A percentile compares a stretch with the other conserved stretches of the same genome.
phyloP scores from a whole-genome alignment of 108 stramenopile genomes.

The Nitzschia putrida region DNA sequence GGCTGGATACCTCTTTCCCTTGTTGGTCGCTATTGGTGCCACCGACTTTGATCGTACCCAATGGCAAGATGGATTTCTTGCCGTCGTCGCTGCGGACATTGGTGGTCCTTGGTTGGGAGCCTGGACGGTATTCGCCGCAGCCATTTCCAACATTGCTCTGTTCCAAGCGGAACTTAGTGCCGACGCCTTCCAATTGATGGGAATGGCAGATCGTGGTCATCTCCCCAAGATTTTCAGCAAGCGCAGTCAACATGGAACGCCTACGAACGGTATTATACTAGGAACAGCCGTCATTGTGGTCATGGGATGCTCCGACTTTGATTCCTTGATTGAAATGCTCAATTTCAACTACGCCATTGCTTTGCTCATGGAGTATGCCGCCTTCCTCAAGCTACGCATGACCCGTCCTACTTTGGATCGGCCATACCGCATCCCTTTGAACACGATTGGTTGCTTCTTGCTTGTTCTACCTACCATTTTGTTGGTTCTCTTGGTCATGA shows the following conservation, averaged over 20 bases:
- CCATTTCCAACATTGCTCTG: constrained; percentile 83
- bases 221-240: constrained; percentile 78
- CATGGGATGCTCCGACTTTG: constrained; percentile 67
- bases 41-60: constrained; percentile 52
- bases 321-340: constrained; percentile 86
- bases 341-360: constrained; percentile 86
- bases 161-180: constrained; percentile 94
- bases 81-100: constrained; percentile 68
- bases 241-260: constrained; percentile 84
- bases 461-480: constrained; percentile 41
- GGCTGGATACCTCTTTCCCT: constrained; percentile 75
- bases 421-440: constrained; percentile 54
- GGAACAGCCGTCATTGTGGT: constrained; percentile 78
- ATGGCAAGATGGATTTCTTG: constrained; percentile 90
- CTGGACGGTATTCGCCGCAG: constrained; percentile 91
- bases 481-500: constrained; percentile 35
- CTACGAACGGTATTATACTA: constrained; percentile 81
- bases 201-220: constrained; percentile 90
- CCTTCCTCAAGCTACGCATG: constrained; percentile 90
- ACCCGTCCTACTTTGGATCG: constrained; percentile 42
- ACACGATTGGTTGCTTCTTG: constrained; percentile 43
- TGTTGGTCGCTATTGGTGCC: constrained; percentile 75
- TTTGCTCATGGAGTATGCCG: constrained; percentile 89
- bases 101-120: constrained; percentile 90
- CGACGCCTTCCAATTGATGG: constrained; percentile 92